A percentile compares a stretch with the other conserved stretches of the same genome.
phyloP scores from a whole-genome alignment of 2,329 filamentous ascomycete species.

The Ophiosphaerella korrae region DNA sequence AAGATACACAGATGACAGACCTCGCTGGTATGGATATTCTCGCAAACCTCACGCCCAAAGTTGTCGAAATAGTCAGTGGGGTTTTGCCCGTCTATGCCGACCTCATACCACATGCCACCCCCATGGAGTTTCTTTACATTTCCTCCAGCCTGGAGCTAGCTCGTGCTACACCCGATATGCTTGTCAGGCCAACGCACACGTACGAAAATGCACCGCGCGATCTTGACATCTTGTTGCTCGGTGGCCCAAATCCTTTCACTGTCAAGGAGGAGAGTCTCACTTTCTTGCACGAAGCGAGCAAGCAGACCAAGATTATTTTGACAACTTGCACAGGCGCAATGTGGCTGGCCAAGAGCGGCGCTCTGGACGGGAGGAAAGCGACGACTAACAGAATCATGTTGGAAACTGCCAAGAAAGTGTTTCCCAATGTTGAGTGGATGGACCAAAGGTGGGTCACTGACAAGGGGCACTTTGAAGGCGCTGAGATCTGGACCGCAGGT shows the following conservation, averaged over 20 bases:
- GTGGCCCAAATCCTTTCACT: constrained; percentile 40
- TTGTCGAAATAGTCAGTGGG: constrained; percentile 21
- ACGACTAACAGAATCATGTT: constrained; percentile 48
- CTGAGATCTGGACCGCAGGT: constrained; percentile 49
- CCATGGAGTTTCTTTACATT: constrained; percentile 49
- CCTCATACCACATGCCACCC: constrained; percentile 26
- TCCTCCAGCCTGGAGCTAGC: constrained; percentile 41
- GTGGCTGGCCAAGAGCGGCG: constrained; percentile 48
- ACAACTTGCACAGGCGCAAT: constrained; percentile 48
- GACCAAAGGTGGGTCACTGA: constrained; percentile 49
- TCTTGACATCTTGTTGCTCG: constrained; percentile 49
- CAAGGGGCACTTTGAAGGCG: constrained; percentile 28
- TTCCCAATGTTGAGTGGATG: constrained; percentile 46
- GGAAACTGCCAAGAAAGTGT: constrained; percentile 27
- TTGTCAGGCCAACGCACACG: constrained; percentile 46
- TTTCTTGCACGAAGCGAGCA: constrained; percentile 47
- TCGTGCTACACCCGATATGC: constrained; percentile 39
- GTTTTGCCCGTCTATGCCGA: constrained; percentile 13
- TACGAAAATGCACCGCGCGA: constrained; percentile 51
- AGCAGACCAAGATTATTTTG: constrained; percentile 44
- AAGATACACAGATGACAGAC: constrained; percentile 49
- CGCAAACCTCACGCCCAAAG: constrained; percentile 42
- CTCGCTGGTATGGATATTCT: constrained; percentile 50
- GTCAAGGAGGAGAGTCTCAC: constrained; percentile 41
- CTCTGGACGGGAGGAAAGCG: constrained; percentile 46